Percentiles rank a stretch among this genome's conserved stretches.
These are phyloP conservation scores for Euphorbia celastroides DNA, from an alignment of 441 rosid genomes.

Conservation along the genomic window DNA sequence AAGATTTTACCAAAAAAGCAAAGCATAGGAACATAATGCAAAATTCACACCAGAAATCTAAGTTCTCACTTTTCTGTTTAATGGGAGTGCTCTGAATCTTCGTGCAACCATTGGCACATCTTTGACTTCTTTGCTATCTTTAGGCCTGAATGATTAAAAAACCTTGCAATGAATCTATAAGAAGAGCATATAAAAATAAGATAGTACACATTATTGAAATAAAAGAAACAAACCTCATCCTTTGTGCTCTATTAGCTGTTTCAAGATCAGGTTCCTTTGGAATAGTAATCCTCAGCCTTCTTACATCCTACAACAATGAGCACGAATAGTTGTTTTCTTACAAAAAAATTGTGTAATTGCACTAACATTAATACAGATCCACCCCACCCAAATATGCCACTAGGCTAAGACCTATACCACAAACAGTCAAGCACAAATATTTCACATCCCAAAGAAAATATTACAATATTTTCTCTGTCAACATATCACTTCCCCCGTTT, in stretches of 20 bases:
- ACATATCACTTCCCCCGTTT: background rate
- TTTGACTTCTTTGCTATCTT: constrained; percentile 38
- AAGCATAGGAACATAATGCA: background rate
- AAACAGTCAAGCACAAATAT: no score
- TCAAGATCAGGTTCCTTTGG: constrained; percentile 91
- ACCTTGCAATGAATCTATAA: constrained; percentile 4
- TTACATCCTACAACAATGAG: constrained; percentile 47
- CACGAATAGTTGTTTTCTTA: no score
- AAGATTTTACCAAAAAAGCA: constrained; percentile 13
- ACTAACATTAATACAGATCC: no score
- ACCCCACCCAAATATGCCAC: no score
- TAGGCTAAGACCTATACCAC: no score
- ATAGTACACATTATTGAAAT: background rate
- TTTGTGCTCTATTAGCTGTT: constrained; percentile 79
- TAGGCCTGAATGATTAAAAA: constrained; percentile 51
- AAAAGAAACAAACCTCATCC: constrained; percentile 46
- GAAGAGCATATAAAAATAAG: background rate
- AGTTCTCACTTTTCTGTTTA: constrained; percentile 73
- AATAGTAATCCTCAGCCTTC: constrained; percentile 62
- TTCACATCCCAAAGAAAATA: background rate
- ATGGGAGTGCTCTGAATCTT: constrained; percentile 83
- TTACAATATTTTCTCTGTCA: background rate
- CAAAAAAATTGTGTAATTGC: no score
- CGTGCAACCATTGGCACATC: constrained; percentile 29
- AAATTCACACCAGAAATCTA: constrained; percentile 9